Percentiles rank a stretch among this genome's conserved stretches.
Evolutionary conservation across 148 eudicot species (phyloP).

Genomic region (Heliosperma pusillum): DNA sequence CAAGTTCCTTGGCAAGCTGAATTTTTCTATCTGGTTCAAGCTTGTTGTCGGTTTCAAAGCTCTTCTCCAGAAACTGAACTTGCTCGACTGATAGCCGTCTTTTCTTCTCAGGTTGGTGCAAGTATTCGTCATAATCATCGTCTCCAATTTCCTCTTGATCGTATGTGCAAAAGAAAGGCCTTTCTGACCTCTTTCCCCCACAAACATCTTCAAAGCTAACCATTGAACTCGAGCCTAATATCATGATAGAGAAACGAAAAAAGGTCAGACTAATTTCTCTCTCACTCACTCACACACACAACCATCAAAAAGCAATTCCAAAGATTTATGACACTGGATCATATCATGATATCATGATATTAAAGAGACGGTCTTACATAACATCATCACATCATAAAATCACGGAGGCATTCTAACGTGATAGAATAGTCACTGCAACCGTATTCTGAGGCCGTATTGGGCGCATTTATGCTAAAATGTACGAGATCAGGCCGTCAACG

Average conservation of each 20-base stretch:
- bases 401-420: too few species aligned
- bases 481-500: neutral
- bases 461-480: neutral
- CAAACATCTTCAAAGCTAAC: slow-evolving; percentile 60
- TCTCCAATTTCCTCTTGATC: slow-evolving; percentile 58
- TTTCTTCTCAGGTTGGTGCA: slow-evolving; percentile 74
- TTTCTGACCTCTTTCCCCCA: slow-evolving; percentile 41
- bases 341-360: too few species aligned
- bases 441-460: neutral
- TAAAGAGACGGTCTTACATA: too few species aligned
- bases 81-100: slow-evolving; percentile 67
- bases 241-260: neutral
- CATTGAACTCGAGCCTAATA: slow-evolving; percentile 64
- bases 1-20: slow-evolving; percentile 84
- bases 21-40: slow-evolving; percentile 82
- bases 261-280: too few species aligned
- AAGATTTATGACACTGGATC: too few species aligned
- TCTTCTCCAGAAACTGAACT: slow-evolving; percentile 74
- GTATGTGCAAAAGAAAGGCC: slow-evolving; percentile 47
- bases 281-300: too few species aligned
- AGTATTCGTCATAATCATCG: slow-evolving; percentile 59
- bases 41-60: slow-evolving; percentile 74
- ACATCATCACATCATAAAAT: too few species aligned
- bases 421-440: neutral
- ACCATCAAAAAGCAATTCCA: too few species aligned